These are phyloP conservation scores for Candida verbasci DNA, from an alignment of 805 yeast genomes.

Conservation along the genomic window DNA sequence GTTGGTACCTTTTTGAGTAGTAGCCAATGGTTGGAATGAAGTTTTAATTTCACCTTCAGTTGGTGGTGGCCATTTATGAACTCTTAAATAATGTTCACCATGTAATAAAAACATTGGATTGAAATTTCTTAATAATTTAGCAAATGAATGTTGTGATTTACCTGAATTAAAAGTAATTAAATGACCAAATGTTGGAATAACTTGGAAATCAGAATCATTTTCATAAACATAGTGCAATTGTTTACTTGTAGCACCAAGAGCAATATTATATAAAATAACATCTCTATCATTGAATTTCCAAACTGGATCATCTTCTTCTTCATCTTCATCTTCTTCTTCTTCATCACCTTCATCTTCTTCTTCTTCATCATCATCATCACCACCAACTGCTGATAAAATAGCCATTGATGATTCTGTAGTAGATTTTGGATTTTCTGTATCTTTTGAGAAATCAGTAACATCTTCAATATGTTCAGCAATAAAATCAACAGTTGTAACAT, in stretches of 20 bases:
- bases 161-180: conserved; percentile 74
- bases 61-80: conserved; percentile 75
- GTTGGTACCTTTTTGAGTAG: conserved; percentile 81
- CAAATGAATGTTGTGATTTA: conserved; percentile 53
- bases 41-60: conserved; percentile 62
- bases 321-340: conserved; percentile 29
- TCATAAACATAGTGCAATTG: conserved; percentile 82
- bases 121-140: conserved; percentile 68
- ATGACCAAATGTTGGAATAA: conserved; percentile 85
- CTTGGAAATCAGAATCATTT: conserved; percentile 71
- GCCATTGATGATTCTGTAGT: conserved; percentile 79
- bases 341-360: conserved; percentile 39
- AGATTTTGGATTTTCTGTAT: conserved; percentile 52
- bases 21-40: conserved; percentile 61
- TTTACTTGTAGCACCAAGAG: conserved; percentile 76
- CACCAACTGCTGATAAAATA: conserved; percentile 62
- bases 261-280: conserved; percentile 79
- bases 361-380: conserved; percentile 44
- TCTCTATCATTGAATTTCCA: conserved; percentile 64
- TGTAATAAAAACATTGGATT: conserved; percentile 87
- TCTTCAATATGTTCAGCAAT: conserved; percentile 63
- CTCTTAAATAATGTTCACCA: conserved; percentile 89
- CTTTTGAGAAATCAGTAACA: conserved; percentile 56
- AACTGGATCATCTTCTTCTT: conserved; percentile 31
- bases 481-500: conserved; percentile 59